These are phyloP conservation scores for Taxawa tesnikishii DNA, from an alignment of 2,329 filamentous ascomycete species.

Conservation along the genomic window DNA sequence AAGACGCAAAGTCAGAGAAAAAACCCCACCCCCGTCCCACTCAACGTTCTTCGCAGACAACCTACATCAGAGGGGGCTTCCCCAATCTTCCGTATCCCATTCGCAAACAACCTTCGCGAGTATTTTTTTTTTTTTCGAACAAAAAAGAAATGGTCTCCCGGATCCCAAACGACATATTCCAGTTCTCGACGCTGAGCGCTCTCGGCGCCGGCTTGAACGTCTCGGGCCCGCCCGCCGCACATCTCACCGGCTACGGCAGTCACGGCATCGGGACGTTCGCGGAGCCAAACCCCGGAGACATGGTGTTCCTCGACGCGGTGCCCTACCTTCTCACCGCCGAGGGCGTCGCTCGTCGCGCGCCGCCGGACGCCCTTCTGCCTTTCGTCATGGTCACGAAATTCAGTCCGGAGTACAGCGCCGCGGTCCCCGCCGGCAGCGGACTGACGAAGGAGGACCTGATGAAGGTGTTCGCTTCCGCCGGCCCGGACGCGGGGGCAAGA, in stretches of 20 bases:
- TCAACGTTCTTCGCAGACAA: too few relatives aligned
- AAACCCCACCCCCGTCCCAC: too few relatives aligned
- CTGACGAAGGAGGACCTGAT: slow-evolving; percentile 12
- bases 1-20: too few relatives aligned
- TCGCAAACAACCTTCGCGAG: too few relatives aligned
- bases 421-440: slow-evolving; percentile 11
- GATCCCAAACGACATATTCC: slow-evolving; percentile 33
- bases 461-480: slow-evolving; percentile 7
- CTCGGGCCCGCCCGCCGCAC: slow-evolving; percentile 20
- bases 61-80: too few relatives aligned
- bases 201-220: slow-evolving; percentile 22
- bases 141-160: slow-evolving; percentile 24
- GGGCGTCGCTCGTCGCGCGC: slow-evolving; percentile 19
- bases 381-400: slow-evolving; percentile 31
- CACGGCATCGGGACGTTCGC: slow-evolving; percentile 29
- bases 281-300: slow-evolving; percentile 16
- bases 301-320: slow-evolving; percentile 23
- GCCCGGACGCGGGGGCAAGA: slow-evolving; percentile 14
- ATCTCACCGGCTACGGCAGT: slow-evolving; percentile 28
- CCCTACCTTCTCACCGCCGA: slow-evolving; percentile 20
- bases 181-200: slow-evolving; percentile 27
- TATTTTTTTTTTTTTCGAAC: too few relatives aligned
- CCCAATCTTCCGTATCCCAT: too few relatives aligned
- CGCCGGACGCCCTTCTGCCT: slow-evolving; percentile 20
- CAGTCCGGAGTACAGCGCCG: slow-evolving; percentile 20